Base-by-base conservation (phyloP, 2,329 filamentous ascomycete species). In the Penicillium janthinellum region DNA sequence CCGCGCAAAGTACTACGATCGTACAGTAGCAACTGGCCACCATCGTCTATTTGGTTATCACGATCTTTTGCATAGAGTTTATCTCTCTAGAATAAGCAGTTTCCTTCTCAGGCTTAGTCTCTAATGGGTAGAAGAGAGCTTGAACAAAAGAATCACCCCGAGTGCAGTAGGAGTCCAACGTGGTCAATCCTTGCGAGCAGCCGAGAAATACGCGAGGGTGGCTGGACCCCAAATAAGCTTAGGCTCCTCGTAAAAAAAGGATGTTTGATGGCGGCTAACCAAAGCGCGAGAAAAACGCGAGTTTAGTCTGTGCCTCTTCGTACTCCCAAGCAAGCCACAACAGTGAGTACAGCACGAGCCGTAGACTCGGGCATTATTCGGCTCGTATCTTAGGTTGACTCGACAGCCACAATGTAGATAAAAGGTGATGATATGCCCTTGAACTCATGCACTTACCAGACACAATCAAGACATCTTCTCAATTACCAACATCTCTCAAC, bases 201-300 rank as follows among this genome's bases (percentile, higher is more conserved):
- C 49, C 49, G 49, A 52, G 20, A 17, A 41, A n/a, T n/a, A 28
- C 22, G 49, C 49, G 49, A 52, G 20, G 20, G 8, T 5, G 4
- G 49, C 49, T 15, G 11, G n/a, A 37, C 10, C n/a, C 4, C 14
- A 12, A 38, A 7, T 14, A 25, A 47, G 31, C 34, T 20, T 20
- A 35, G n/a, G 22, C n/a, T 17, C 4, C 28, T 11, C 11, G 15
- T 20, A 17, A 20, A 17, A 5, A 10, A 17, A 12, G 47, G 14
- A 20, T 35, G 17, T n/a, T 49, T 5, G 41, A 44, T 44, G 3
- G 20, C 4, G 20, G 22, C 22, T 22, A 12, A 10, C 14, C 11
- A 47, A 31, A 47, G 44, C 7, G 44, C 59, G 59, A 61, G 47
- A 58, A 61, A 61, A 52, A 41, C 12, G 56, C 59, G 59, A 61